Percentiles rank a stretch among this genome's conserved stretches.
Conservation (phyloP, 306 rosid species). For the Trifolium fragiferum region DNA sequence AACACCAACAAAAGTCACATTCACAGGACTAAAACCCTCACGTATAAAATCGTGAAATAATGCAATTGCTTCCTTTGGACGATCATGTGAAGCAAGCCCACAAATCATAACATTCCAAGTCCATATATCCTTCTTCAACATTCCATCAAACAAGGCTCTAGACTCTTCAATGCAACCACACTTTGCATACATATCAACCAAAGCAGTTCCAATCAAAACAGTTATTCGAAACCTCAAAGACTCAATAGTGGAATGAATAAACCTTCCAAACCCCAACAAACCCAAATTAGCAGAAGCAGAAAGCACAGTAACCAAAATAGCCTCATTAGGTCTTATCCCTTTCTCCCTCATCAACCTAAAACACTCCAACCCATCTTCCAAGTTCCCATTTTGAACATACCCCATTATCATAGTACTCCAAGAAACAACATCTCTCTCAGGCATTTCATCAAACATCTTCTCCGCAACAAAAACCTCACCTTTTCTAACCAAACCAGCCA, state of each 20-base stretch:
- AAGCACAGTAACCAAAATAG: constrained; percentile 60
- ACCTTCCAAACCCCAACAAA: constrained; percentile 62
- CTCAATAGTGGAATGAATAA: constrained; percentile 60
- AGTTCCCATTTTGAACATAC: constrained; percentile 67
- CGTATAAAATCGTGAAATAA: constrained; percentile 55
- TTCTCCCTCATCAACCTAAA: constrained; percentile 59
- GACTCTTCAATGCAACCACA: constrained; percentile 77
- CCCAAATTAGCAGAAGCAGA: constrained; percentile 73
- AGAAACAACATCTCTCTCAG: constrained; percentile 66
- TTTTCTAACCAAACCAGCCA: constrained; percentile 55
- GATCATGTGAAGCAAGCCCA: constrained; percentile 75
- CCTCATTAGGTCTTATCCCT: constrained; percentile 65
- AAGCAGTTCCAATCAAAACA: constrained; percentile 60
- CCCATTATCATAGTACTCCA: constrained; percentile 82
- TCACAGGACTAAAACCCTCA: constrained; percentile 63
- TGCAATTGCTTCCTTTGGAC: constrained; percentile 58
- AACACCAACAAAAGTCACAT: constrained; percentile 72
- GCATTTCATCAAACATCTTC: constrained; percentile 75
- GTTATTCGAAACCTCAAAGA: constrained; percentile 54
- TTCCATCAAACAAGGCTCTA: constrained; percentile 53
- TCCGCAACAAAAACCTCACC: constrained; percentile 59
- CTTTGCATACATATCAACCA: constrained; percentile 87
- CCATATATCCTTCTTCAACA: constrained; percentile 63
- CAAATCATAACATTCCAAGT: constrained; percentile 88
- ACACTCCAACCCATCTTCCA: constrained; percentile 64